Base-by-base conservation (phyloP, 306 rosid genomes). In the Castanospermum australe region DNA sequence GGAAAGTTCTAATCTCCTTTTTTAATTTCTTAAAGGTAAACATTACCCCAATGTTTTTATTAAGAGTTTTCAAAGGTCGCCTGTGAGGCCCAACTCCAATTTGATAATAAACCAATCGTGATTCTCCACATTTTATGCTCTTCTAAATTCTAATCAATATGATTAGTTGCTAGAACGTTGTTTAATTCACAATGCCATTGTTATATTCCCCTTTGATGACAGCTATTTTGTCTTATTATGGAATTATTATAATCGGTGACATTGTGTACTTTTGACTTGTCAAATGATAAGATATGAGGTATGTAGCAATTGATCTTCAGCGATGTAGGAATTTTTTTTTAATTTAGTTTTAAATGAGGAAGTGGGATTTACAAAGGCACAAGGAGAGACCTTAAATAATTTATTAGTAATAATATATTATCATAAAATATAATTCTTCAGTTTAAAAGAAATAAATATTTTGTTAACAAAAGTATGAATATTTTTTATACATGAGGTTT, bases 201-300 rank as follows among this genome's bases (percentile, higher is more conserved):
- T 15, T 24, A 64, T 70, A 63, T 56, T 38, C 75, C 36, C 80
- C 17, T 52, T 62, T 8, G 10, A 44, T 67, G 55, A 51, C 67
- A 51, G 2, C 63, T 78, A 8, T 44, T 50, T 86, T 86, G 92
- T 87, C 92, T 76, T 65, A 61, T 84, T 68, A 18, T 5, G 73
- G 13, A 11, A 7, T 47, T 60, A 42, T 9, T 10, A 65, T 55
- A n/a, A 35, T 55, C 77, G 2, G 13, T 36, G 77, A 22, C n/a
- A 72, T 32, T 28, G 11, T 55, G 20, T 45, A n/a, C n/a, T n/a
- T n/a, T n/a, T 55, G 33, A 24, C 15, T n/a, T n/a, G n/a, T 55
- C 62, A 55, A 55, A 55, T 24, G 62, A 22, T 14, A 55, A 55
- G 32, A 55, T 55, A 15, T 9, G 62, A 55, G 62, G 32, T n/a